Evolutionary conservation across 129 eudicot genomes (phyloP).

Genomic region (Glebionis coronaria): DNA sequence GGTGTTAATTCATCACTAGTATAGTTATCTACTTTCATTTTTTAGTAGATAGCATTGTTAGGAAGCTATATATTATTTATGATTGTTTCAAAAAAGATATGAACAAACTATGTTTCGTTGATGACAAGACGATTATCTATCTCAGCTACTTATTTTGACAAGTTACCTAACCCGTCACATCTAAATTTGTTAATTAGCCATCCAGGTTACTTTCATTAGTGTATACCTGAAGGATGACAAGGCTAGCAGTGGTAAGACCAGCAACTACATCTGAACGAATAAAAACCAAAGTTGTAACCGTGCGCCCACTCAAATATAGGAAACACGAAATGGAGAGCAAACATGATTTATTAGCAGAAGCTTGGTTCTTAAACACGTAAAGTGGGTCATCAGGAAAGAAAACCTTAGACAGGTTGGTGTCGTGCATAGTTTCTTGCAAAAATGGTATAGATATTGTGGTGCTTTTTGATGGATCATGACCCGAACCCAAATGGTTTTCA

Average conservation of each 20-base stretch:
- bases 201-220: too few relatives aligned
- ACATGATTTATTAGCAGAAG: slow-evolving; percentile 12
- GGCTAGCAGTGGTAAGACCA: slow-evolving; percentile 51
- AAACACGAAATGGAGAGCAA: slow-evolving; percentile 28
- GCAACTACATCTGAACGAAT: slow-evolving; percentile 44
- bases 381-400: too few relatives aligned
- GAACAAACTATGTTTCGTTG: too few relatives aligned
- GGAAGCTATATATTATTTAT: too few relatives aligned
- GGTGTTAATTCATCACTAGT: too few relatives aligned
- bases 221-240: slow-evolving; percentile 51
- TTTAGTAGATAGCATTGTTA: too few relatives aligned
- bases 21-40: too few relatives aligned
- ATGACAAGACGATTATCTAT: too few relatives aligned
- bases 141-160: too few relatives aligned
- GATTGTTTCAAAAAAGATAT: too few relatives aligned
- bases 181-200: too few relatives aligned
- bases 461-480: slow-evolving; percentile 13
- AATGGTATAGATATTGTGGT: slow-evolving; percentile 14
- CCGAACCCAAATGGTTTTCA: slow-evolving; percentile 13
- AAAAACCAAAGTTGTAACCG: slow-evolving; percentile 25
- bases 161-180: too few relatives aligned
- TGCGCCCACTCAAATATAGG: slow-evolving; percentile 47
- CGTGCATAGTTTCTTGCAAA: slow-evolving; percentile 18
- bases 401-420: slow-evolving; percentile 23
- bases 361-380: slow-evolving; percentile 35